These are phyloP conservation scores for Fusarium albidum DNA, from an alignment of 2,329 filamentous ascomycete genomes.

Conservation along the genomic window DNA sequence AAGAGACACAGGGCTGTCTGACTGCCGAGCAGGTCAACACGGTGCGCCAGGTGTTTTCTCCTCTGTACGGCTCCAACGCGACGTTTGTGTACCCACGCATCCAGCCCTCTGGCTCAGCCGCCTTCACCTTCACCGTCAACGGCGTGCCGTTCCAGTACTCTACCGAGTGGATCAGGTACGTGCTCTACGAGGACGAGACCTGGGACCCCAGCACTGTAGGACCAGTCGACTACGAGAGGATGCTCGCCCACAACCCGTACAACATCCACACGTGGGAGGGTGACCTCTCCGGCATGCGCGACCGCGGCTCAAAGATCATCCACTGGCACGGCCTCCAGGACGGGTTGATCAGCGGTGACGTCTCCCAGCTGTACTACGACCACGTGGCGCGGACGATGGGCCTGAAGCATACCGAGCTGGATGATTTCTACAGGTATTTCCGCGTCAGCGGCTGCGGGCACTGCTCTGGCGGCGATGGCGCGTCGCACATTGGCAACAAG, in stretches of 20 bases:
- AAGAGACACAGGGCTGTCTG: constrained; percentile 16
- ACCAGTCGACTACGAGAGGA: constrained; percentile 51
- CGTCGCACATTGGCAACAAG: constrained; percentile 45
- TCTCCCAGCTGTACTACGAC: constrained; percentile 40
- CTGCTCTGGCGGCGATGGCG: constrained; percentile 56
- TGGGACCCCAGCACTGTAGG: constrained; percentile 42
- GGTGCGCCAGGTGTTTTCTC: constrained; percentile 23
- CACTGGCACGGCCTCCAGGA: constrained; percentile 54
- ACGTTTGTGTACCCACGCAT: constrained; percentile 31
- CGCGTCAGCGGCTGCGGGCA: constrained; percentile 58
- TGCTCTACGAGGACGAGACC: constrained; percentile 48
- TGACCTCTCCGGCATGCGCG: constrained; percentile 49
- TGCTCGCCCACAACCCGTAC: constrained; percentile 25
- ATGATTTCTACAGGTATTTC: constrained; percentile 62
- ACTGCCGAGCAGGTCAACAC: constrained; percentile 17
- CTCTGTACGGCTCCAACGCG: constrained; percentile 41
- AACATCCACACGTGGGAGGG: constrained; percentile 46
- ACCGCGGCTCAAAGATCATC: constrained; percentile 53
- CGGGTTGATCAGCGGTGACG: constrained; percentile 30
- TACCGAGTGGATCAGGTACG: constrained; percentile 48
- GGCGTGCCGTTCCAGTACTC: constrained; percentile 17
- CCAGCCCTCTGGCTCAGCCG: constrained; percentile 35
- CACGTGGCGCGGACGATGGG: constrained; percentile 37
- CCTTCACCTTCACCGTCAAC: constrained; percentile 37
- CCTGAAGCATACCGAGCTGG: constrained; percentile 44